Conservation (phyloP, 441 rosid genomes). For the Gossypium aridum region DNA sequence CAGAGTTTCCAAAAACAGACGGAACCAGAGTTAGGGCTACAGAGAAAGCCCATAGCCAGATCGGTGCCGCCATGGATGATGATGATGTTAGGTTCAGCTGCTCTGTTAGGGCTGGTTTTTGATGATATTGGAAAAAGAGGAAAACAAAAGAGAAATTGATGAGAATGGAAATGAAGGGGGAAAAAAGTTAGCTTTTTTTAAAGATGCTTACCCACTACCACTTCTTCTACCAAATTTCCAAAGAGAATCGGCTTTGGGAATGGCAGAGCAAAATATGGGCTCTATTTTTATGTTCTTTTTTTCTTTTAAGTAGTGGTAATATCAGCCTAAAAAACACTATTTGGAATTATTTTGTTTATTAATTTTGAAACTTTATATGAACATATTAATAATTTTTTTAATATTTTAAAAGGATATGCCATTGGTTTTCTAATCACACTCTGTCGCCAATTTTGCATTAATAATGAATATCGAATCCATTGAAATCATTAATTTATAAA, state of each 20-base stretch:
- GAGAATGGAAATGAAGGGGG: background rate
- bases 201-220: background rate
- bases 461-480: too few relatives aligned
- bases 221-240: background rate
- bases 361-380: too few relatives aligned
- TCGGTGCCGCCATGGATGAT: slow-evolving; percentile 38
- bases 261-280: slow-evolving; percentile 19
- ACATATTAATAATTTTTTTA: too few relatives aligned
- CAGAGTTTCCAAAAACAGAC: slow-evolving; percentile 51
- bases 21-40: slow-evolving; percentile 23
- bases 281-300: background rate
- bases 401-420: too few relatives aligned
- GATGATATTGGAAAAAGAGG: background rate
- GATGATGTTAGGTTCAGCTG: background rate
- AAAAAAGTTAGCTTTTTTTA: too few relatives aligned
- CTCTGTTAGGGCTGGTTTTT: slow-evolving; percentile 1
- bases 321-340: background rate
- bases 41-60: slow-evolving; percentile 29
- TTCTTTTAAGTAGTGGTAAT: background rate
- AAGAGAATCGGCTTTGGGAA: slow-evolving; percentile 43
- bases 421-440: too few relatives aligned
- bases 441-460: too few relatives aligned
- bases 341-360: background rate
- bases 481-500: too few relatives aligned
- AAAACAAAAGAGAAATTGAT: too few relatives aligned